phyloP scores from a whole-genome alignment of 2,329 filamentous ascomycete genomes.

The Hypoxylon sp. region DNA sequence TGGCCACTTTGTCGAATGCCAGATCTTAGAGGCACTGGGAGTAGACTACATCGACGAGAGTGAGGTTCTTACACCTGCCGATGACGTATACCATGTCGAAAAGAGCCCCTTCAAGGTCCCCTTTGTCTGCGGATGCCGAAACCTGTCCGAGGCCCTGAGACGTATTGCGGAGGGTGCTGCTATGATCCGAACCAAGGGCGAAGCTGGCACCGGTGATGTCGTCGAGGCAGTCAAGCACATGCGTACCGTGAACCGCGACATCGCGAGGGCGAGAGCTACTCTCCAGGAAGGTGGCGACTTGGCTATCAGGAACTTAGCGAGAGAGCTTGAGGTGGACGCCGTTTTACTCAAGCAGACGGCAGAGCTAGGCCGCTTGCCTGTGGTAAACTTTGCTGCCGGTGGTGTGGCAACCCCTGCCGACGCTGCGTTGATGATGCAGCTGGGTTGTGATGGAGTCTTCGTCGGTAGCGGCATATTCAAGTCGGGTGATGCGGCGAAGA shows the following conservation, averaged over 20 bases:
- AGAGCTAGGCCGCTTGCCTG: constrained; percentile 84
- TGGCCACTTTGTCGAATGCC: constrained; percentile 97
- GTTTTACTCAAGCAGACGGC: constrained; percentile 86
- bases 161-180: constrained; percentile 92
- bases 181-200: constrained; percentile 99
- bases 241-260: constrained; percentile 86
- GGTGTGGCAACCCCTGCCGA: constrained; percentile 99
- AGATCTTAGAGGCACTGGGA: constrained; percentile 93
- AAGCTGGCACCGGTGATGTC: constrained; percentile 96
- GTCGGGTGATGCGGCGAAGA: constrained; percentile 86
- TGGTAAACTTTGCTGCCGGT: constrained; percentile 98
- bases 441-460: constrained; percentile 97
- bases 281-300: constrained; percentile 63
- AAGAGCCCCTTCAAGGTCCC: constrained; percentile 84
- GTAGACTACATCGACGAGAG: constrained; percentile 99
- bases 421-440: constrained; percentile 96
- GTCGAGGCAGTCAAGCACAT: constrained; percentile 97
- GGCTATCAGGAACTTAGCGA: constrained; percentile 74
- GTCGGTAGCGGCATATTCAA: constrained; percentile 98
- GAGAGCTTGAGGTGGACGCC: constrained; percentile 81
- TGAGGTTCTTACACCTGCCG: constrained; percentile 95
- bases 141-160: constrained; percentile 90
- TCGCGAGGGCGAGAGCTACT: constrained; percentile 80
- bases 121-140: constrained; percentile 96
- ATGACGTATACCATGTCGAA: constrained; percentile 89